These are phyloP conservation scores for Suillus sp. DNA, from an alignment of 768 basidiomycete species.

Conservation along the genomic window DNA sequence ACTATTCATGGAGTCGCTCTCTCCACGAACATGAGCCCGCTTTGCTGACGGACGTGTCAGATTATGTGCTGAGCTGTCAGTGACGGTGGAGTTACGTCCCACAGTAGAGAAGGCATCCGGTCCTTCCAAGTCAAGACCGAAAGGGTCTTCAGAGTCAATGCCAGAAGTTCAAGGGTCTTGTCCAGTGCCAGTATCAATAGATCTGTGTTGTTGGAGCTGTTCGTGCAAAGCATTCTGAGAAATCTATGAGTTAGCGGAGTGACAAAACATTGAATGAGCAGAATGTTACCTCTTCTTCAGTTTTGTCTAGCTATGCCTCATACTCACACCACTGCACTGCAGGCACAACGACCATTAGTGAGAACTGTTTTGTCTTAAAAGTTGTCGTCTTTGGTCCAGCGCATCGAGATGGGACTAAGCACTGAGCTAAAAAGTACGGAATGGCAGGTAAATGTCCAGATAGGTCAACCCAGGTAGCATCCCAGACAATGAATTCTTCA, in stretches of 20 bases:
- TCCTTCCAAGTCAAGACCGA: not conserved
- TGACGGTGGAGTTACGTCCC: too few relatives aligned
- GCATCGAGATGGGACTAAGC: not conserved
- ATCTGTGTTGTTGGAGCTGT: not conserved
- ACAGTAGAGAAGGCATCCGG: too few relatives aligned
- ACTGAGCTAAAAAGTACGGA: not conserved
- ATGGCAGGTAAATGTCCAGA: not conserved
- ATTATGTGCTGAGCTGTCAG: too few relatives aligned
- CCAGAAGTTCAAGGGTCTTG: too few relatives aligned
- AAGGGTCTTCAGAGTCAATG: not conserved
- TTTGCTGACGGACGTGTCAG: not conserved
- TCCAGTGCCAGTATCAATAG: too few relatives aligned
- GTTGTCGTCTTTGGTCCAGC: not conserved
- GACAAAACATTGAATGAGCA: not conserved
- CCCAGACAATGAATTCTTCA: not conserved
- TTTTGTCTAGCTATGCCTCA: not conserved
- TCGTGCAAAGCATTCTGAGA: not conserved
- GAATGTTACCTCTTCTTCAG: not conserved
- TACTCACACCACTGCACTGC: not conserved
- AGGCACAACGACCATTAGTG: not conserved
- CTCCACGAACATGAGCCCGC: not conserved
- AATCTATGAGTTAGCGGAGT: not conserved
- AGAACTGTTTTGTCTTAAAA: not conserved
- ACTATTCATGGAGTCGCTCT: not conserved
- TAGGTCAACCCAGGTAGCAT: conserved; percentile 1